phyloP scores from a whole-genome alignment of 257 asterid genomes.

The Solanum neorickii region DNA sequence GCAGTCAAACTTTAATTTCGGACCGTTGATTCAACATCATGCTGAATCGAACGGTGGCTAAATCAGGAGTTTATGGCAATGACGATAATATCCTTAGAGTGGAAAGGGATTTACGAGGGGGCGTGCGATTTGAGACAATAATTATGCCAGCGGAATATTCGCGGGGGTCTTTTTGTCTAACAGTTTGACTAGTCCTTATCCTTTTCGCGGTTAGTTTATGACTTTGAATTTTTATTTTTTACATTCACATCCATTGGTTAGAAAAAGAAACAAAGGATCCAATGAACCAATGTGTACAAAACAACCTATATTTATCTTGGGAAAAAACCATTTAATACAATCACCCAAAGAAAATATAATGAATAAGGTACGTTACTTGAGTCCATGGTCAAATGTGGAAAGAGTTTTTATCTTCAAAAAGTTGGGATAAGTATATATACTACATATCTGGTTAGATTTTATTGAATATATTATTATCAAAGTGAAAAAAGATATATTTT shows the following conservation, averaged over 20 bases:
- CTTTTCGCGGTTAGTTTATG: conserved; percentile 10
- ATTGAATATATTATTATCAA: too few species aligned
- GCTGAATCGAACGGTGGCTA: not conserved
- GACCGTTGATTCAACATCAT: conserved; percentile 4
- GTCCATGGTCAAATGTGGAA: not conserved
- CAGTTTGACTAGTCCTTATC: conserved; percentile 13
- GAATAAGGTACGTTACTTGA: not conserved
- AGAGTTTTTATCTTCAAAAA: not conserved
- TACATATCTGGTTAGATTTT: too few species aligned
- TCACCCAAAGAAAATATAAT: not conserved
- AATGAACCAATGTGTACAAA: not conserved
- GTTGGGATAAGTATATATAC: not conserved
- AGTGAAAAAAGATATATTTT: too few species aligned
- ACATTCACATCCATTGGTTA: not conserved
- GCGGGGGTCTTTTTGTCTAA: conserved; percentile 14
- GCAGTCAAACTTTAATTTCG: conserved; percentile 16
- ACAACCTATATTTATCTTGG: not conserved
- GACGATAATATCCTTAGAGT: not conserved
- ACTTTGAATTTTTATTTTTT: not conserved
- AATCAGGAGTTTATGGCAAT: not conserved
- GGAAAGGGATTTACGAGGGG: not conserved
- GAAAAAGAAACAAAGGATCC: not conserved
- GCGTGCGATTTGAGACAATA: conserved; percentile 8
- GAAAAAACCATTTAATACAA: not conserved
- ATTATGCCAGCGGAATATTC: conserved; percentile 25